These are phyloP conservation scores for Neurospora sp. DNA, from an alignment of 495 filamentous ascomycete species.

Conservation along the genomic window DNA sequence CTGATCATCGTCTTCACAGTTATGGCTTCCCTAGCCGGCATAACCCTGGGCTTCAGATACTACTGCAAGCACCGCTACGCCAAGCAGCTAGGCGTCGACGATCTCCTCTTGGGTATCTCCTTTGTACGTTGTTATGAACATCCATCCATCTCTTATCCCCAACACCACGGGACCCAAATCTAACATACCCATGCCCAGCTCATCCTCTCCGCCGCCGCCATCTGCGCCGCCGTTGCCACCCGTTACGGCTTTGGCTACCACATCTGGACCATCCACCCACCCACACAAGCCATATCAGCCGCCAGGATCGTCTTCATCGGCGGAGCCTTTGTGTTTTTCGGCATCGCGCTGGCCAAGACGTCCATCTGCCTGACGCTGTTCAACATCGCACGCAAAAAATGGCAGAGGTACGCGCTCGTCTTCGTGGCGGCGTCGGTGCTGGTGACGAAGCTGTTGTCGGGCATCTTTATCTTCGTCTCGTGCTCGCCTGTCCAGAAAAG, in stretches of 20 bases:
- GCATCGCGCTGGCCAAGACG: not conserved
- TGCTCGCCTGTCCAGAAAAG: not conserved
- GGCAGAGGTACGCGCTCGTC: not conserved
- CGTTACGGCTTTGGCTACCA: not conserved
- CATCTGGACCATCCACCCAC: not conserved
- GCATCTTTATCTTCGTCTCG: not conserved
- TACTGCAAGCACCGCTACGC: not conserved
- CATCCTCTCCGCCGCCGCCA: not conserved
- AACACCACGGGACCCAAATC: too few species aligned
- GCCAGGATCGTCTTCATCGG: not conserved
- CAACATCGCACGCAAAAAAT: not conserved
- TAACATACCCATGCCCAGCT: not conserved
- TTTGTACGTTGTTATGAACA: not conserved
- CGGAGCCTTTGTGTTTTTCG: not conserved
- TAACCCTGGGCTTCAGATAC: not conserved
- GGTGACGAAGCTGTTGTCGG: not conserved
- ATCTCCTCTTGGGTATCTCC: not conserved
- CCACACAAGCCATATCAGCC: not conserved
- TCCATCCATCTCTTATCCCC: not conserved
- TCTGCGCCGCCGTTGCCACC: not conserved
- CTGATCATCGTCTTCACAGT: not conserved
- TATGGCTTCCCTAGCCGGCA: not conserved
- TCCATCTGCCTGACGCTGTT: not conserved
- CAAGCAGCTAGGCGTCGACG: not conserved
- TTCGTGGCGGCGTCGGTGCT: not conserved